A percentile compares a stretch with the other conserved stretches of the same genome.
Conservation (phyloP, 2,329 filamentous ascomycete species). For the Fusarium scirpi region DNA sequence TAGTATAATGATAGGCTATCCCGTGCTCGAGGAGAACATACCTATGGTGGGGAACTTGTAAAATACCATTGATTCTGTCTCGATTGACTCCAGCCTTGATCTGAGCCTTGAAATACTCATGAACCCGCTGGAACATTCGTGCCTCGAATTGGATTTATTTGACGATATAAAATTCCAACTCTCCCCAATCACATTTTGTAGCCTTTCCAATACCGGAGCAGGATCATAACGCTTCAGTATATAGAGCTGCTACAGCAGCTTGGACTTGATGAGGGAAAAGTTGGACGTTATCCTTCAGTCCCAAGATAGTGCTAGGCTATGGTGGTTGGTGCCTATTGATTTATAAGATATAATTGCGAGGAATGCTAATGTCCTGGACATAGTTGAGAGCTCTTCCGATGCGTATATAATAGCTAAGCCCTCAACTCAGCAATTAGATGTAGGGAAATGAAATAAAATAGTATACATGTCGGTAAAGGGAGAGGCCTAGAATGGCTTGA, state of each 20-base stretch:
- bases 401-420: too few relatives aligned
- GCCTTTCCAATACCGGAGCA: neutral
- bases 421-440: too few relatives aligned
- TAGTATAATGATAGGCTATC: neutral
- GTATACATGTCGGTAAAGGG: rapidly evolving
- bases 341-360: too few relatives aligned
- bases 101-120: neutral
- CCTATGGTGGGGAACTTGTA: neutral
- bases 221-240: neutral
- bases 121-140: rapidly evolving
- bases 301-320: too few relatives aligned
- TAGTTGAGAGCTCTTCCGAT: too few relatives aligned
- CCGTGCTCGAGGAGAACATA: neutral
- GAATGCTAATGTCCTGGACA: too few relatives aligned
- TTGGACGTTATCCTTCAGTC: too few relatives aligned
- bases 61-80: neutral
- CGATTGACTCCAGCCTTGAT: neutral
- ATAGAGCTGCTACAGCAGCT: too few relatives aligned
- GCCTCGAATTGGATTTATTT: neutral
- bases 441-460: too few relatives aligned
- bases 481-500: too few relatives aligned
- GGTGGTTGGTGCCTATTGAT: too few relatives aligned
- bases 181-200: rapidly evolving
- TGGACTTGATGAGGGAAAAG: too few relatives aligned
- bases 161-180: neutral